Percentiles rank a stretch among this genome's conserved stretches.
phyloP scores from a whole-genome alignment of 1,284 basidiomycete species.

The Cutaneotrichosporon sp. region DNA sequence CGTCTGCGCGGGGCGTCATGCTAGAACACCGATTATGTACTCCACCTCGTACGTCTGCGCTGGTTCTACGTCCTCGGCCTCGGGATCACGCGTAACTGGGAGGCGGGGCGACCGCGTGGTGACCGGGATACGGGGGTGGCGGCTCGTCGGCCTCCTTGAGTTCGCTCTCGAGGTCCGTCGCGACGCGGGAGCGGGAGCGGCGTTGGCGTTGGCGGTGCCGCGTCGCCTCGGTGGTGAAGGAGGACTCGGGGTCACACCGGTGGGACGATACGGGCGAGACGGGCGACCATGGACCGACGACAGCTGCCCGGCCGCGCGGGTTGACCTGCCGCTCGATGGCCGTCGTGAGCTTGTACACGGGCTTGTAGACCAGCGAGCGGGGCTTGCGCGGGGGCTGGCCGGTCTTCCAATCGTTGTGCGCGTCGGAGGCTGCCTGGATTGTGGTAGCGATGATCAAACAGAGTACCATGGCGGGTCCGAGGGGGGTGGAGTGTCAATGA shows the following conservation, averaged over 20 bases:
- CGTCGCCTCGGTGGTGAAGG: neutral
- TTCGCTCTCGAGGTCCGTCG: neutral
- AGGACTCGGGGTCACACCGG: neutral
- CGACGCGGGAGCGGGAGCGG: neutral
- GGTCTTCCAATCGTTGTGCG: slow-evolving; percentile 2
- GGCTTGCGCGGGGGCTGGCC: neutral
- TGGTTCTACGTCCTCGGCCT: too few species aligned
- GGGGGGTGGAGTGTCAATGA: too few species aligned
- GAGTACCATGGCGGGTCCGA: neutral
- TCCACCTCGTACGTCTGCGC: too few species aligned
- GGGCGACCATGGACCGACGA: neutral
- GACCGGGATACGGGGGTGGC: slow-evolving; percentile 1
- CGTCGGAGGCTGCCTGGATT: neutral
- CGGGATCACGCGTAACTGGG: neutral
- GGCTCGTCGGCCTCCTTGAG: neutral
- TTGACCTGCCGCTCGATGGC: slow-evolving; percentile 3
- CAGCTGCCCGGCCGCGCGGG: neutral
- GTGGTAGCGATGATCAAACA: neutral
- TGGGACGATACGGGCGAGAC: too few species aligned
- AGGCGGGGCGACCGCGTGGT: neutral
- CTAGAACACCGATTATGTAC: too few species aligned
- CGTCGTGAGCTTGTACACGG: slow-evolving; percentile 4
- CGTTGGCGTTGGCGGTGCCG: neutral
- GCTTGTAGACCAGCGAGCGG: slow-evolving; percentile 3
- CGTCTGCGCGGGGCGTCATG: too few species aligned